A percentile compares a stretch with the other conserved stretches of the same genome.
Evolutionary conservation across 129 eudicot species (phyloP).

Genomic region (Glebionis coronaria): DNA sequence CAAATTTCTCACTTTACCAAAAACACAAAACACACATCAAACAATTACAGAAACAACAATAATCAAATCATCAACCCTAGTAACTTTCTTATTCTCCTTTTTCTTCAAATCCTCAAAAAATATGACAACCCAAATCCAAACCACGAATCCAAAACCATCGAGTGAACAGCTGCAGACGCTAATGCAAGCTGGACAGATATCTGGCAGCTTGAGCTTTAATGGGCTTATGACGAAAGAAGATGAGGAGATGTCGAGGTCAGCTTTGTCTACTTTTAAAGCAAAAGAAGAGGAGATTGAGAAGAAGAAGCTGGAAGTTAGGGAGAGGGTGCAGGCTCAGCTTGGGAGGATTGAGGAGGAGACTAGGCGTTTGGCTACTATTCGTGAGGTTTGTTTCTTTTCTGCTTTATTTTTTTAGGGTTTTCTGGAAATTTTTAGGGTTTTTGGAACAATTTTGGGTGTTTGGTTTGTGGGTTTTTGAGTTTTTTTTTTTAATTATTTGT

Average conservation of each 20-base stretch:
- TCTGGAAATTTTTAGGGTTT: not conserved
- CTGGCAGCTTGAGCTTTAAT: constrained; percentile 79
- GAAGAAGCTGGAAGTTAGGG: constrained; percentile 83
- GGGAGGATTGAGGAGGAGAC: constrained; percentile 94
- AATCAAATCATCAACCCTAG: no score
- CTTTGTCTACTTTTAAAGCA: constrained; percentile 79
- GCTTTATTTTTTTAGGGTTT: no score
- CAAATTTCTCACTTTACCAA: no score
- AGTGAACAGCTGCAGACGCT: constrained; percentile 56
- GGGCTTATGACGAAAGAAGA: constrained; percentile 65
- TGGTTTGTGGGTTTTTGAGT: no score
- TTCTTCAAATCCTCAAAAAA: no score
- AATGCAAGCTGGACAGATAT: constrained; percentile 72
- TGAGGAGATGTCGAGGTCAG: constrained; percentile 87
- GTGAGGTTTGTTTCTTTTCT: constrained; percentile 80
- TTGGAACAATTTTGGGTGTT: no score
- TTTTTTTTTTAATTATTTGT: no score
- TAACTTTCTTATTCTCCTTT: no score
- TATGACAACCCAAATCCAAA: no score
- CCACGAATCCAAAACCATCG: constrained; percentile 17
- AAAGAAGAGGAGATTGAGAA: constrained; percentile 97
- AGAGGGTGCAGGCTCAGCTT: constrained; percentile 80
- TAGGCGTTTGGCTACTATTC: constrained; percentile 74
- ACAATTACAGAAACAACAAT: no score
- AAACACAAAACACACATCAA: no score